These are phyloP conservation scores for Eremothecium sinecaudum DNA, from an alignment of 1,139 yeast species.

Conservation along the genomic window DNA sequence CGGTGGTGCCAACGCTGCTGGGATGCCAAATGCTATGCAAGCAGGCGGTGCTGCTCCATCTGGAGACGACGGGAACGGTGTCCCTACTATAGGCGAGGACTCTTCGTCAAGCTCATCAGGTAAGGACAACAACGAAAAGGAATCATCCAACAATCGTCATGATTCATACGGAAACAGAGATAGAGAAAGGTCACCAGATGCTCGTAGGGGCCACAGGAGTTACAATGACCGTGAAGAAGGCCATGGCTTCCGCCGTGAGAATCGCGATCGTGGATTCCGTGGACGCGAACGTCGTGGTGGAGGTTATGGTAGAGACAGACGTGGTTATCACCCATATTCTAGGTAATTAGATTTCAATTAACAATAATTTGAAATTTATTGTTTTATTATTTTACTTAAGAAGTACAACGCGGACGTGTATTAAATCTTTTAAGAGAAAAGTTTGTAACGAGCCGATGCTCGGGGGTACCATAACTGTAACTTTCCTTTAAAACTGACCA, in stretches of 20 bases:
- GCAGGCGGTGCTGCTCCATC: slow-evolving; percentile 22
- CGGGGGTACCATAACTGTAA: too few relatives aligned
- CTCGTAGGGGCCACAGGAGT: slow-evolving; percentile 8
- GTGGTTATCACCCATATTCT: slow-evolving; percentile 10
- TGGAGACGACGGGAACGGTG: slow-evolving; percentile 22
- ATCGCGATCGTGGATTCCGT: slow-evolving; percentile 7
- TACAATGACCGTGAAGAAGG: slow-evolving; percentile 8
- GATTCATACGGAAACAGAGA: slow-evolving; percentile 5
- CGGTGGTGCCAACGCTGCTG: slow-evolving; percentile 34
- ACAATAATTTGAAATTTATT: too few relatives aligned
- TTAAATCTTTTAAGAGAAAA: too few relatives aligned
- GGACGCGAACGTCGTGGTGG: slow-evolving; percentile 8
- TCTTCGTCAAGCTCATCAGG: slow-evolving; percentile 5
- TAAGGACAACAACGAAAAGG: slow-evolving; percentile 5
- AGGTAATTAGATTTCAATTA: slow-evolving; percentile 2
- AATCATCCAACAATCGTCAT: slow-evolving; percentile 3
- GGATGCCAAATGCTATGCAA: slow-evolving; percentile 23
- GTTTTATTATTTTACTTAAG: too few relatives aligned
- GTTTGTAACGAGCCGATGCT: too few relatives aligned
- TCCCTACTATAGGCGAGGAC: slow-evolving; percentile 25
- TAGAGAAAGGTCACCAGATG: slow-evolving; percentile 6
- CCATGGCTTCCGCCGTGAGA: slow-evolving; percentile 8
- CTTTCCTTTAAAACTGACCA: too few relatives aligned
- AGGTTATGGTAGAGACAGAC: slow-evolving; percentile 9
- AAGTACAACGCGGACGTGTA: too few relatives aligned